Percentiles rank a stretch among this genome's conserved stretches.
Evolutionary conservation across 768 basidiomycete genomes (phyloP).

Genomic region (Phylloporus arenicola): DNA sequence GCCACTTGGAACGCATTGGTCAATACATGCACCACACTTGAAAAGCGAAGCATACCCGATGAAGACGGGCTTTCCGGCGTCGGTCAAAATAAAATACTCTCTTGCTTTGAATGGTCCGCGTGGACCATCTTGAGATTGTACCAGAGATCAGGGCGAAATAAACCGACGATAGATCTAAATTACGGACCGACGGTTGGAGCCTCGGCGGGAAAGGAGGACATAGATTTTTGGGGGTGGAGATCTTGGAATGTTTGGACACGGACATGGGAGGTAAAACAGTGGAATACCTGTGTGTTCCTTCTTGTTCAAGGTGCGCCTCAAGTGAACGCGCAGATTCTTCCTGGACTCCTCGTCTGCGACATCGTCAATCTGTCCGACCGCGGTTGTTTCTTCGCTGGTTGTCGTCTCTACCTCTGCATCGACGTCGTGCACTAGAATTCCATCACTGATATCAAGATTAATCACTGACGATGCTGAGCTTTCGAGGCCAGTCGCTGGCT

Average conservation of each 20-base stretch:
- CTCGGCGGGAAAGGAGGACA: slow-evolving; percentile 31
- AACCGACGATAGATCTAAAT: slow-evolving; percentile 1
- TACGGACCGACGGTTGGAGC: slow-evolving; percentile 25
- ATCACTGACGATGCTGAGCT: slow-evolving; percentile 70
- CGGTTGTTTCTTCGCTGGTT: slow-evolving; percentile 50
- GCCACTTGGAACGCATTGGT: slow-evolving; percentile 32
- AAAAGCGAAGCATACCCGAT: slow-evolving; percentile 50
- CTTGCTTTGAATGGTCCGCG: slow-evolving; percentile 43
- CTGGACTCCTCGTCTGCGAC: slow-evolving; percentile 54
- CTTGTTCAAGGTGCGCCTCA: slow-evolving; percentile 60
- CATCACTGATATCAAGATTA: slow-evolving; percentile 61
- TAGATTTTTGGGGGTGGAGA: slow-evolving; percentile 10
- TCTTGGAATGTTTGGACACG: slow-evolving; percentile 7
- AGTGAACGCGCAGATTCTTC: slow-evolving; percentile 62
- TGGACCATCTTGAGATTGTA: slow-evolving; percentile 6
- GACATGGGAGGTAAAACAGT: slow-evolving; percentile 4
- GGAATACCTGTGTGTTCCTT: slow-evolving; percentile 43
- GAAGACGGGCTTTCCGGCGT: slow-evolving; percentile 98
- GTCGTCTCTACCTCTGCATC: slow-evolving; percentile 56
- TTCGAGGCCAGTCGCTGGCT: slow-evolving; percentile 39
- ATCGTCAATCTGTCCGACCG: slow-evolving; percentile 39
- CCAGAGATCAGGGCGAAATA: slow-evolving; percentile 1
- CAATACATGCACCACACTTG: background rate
- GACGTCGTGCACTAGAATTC: slow-evolving; percentile 65
- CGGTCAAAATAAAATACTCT: slow-evolving; percentile 88